A percentile compares a stretch with the other conserved stretches of the same genome.
These are phyloP conservation scores for Daldinia decipiens DNA, from an alignment of 495 filamentous ascomycete genomes.

Conservation along the genomic window DNA sequence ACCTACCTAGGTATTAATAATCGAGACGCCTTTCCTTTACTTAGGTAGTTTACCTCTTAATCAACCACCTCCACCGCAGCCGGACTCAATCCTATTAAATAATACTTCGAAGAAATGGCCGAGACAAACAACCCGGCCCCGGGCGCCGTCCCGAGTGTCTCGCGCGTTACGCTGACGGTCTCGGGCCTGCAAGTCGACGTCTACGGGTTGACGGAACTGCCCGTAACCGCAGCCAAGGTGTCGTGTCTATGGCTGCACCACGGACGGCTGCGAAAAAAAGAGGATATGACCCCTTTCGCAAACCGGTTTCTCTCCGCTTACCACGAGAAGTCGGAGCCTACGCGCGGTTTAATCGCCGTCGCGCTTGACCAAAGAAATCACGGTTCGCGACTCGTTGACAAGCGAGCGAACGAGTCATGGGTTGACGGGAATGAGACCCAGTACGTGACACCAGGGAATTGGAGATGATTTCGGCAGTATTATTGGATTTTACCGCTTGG, in stretches of 20 bases:
- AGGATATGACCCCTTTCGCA: constrained; percentile 69
- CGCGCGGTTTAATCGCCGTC: constrained; percentile 74
- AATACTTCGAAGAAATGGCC: constrained; percentile 22
- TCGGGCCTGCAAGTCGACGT: constrained; percentile 80
- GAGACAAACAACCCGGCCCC: constrained; percentile 46
- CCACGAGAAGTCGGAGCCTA: constrained; percentile 22
- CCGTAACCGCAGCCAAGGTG: constrained; percentile 57
- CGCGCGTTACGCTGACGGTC: constrained; percentile 70
- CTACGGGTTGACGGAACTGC: constrained; percentile 81
- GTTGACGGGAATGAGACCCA: constrained; percentile 80
- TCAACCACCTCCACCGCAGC: too few relatives aligned
- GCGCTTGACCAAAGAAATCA: constrained; percentile 93
- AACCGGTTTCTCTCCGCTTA: constrained; percentile 52
- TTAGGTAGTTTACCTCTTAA: too few relatives aligned
- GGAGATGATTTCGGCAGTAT: constrained; percentile 47
- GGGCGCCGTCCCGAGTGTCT: constrained; percentile 59
- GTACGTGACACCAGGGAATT: constrained; percentile 59
- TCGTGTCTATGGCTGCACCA: constrained; percentile 90
- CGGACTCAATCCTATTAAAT: too few relatives aligned
- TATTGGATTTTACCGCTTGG: not conserved
- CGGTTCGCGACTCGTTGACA: constrained; percentile 71
- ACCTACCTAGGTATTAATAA: not conserved
- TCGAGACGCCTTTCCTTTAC: not conserved
- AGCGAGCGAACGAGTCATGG: constrained; percentile 77
- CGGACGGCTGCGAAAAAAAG: constrained; percentile 73